A percentile compares a stretch with the other conserved stretches of the same genome.
Evolutionary conservation across 768 basidiomycete genomes (phyloP).

Genomic region (Tephrocybe rancida): DNA sequence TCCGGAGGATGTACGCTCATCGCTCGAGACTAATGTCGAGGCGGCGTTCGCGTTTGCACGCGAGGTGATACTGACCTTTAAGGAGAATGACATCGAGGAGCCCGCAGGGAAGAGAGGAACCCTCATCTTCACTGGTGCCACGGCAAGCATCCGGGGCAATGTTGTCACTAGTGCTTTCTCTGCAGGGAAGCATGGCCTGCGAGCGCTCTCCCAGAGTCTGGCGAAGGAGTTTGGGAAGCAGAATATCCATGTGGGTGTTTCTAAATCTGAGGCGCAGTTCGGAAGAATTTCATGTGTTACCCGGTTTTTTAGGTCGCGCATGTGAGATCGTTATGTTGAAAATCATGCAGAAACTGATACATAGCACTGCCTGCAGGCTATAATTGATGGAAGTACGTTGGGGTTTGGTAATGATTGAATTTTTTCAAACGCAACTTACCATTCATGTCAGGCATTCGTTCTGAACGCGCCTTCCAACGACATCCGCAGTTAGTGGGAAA

Average conservation of each 20-base stretch:
- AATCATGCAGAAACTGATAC: neutral
- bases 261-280: too few relatives aligned
- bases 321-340: constrained; percentile 36
- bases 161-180: constrained; percentile 59
- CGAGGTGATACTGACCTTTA: constrained; percentile 60
- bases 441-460: constrained; percentile 32
- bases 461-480: constrained; percentile 24
- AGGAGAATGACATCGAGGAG: constrained; percentile 50
- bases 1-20: constrained; percentile 52
- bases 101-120: constrained; percentile 56
- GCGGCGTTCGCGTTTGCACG: constrained; percentile 65
- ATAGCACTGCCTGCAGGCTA: constrained; percentile 42
- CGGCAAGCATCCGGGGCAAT: constrained; percentile 65
- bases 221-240: constrained; percentile 75
- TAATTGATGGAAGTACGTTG: constrained; percentile 64
- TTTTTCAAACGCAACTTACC: neutral
- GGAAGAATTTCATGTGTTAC: too few relatives aligned
- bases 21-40: constrained; percentile 51
- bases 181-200: constrained; percentile 60
- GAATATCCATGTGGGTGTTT: constrained; percentile 61
- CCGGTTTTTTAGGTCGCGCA: constrained; percentile 51
- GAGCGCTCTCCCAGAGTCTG: constrained; percentile 68
- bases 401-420: neutral
- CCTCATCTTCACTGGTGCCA: constrained; percentile 73
- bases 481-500: constrained; percentile 48